Percentiles rank a stretch among this genome's conserved stretches.
phyloP scores from a whole-genome alignment of 768 basidiomycete species.

The Trametopsis cervina region DNA sequence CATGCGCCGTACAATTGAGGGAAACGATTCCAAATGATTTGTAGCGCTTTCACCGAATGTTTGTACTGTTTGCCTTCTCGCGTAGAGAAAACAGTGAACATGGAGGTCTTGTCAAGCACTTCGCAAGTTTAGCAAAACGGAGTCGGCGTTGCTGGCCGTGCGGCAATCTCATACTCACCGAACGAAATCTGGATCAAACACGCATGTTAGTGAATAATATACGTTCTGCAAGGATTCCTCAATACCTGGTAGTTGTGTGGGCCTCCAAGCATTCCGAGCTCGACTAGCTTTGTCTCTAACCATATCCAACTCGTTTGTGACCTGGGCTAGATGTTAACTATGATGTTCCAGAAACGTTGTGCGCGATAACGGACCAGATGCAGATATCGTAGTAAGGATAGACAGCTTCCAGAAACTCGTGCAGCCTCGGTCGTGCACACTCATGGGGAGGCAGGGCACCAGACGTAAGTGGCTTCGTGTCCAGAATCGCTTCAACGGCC shows the following conservation, averaged over 20 bases:
- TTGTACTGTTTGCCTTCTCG: slow-evolving; percentile 68
- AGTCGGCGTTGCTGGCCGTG: not conserved
- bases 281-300: slow-evolving; percentile 83
- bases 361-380: slow-evolving; percentile 71
- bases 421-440: slow-evolving; percentile 78
- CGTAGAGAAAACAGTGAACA: slow-evolving; percentile 83
- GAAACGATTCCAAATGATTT: slow-evolving; percentile 85
- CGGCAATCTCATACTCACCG: slow-evolving; percentile 30
- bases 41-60: slow-evolving; percentile 76
- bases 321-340: too few relatives aligned
- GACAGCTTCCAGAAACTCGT: slow-evolving; percentile 74
- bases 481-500: slow-evolving; percentile 55
- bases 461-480: slow-evolving; percentile 79
- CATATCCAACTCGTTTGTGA: slow-evolving; percentile 86
- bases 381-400: slow-evolving; percentile 87
- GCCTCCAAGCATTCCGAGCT: slow-evolving; percentile 77
- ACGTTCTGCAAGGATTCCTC: not conserved
- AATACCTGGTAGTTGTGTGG: slow-evolving; percentile 63
- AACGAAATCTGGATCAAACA: slow-evolving; percentile 45
- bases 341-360: too few relatives aligned
- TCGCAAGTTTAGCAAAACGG: not conserved
- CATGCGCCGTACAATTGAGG: slow-evolving; percentile 75
- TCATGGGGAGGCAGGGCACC: slow-evolving; percentile 74
- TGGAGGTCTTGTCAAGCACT: slow-evolving; percentile 82
- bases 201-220: not conserved